Evolutionary conservation across 1,139 yeast species (phyloP), one percentile per base, ranked within the genome.

Genomic region (Pichia sp.): DNA sequence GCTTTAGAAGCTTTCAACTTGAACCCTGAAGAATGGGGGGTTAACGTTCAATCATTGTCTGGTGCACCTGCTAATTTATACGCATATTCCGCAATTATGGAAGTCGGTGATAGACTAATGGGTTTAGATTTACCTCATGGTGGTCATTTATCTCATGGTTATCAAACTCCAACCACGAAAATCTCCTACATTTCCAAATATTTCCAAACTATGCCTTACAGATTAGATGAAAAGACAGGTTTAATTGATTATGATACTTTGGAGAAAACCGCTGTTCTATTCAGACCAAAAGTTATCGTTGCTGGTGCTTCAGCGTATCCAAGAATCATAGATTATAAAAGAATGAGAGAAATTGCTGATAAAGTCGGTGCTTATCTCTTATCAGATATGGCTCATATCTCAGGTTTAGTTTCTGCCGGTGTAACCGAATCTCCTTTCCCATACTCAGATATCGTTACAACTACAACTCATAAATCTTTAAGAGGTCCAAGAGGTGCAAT

Each of bases 401-500:
- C 96, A 24, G 97, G 97, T 53, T 72, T 89, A 53, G 86, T 89
- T 48, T 83, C 96, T 49, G 96, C 96, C 44, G 88, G 85, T 52
- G 96, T 88, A 45, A 83, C 89, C 38, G 86, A 82, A 42, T 82
- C 95, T 38, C 97, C 97, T 48, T 89, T 89, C 72, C 91, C 86
- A 61, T 81, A 79, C 66, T 85, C 96, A 40, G 97, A 89, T 62
- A 84, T 89, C 52, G 97, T 89, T 61, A 89, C 97, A 52, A 89
- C 97, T 53, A 89, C 97, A 47, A 88, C 97, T 40, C 97, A 89
- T 71, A 89, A 89, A 71, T 86, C 96, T 24, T 77, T 89, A 59
- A 83, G 97, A 71, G 97, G 97, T 35, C 97, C 97, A 65, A 84
- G 97, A 74, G 97, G 97, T 62, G 95, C 97, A 41, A 88, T 89